phyloP scores from a whole-genome alignment of 108 stramenopile genomes.

The Asterionellopsis glacialis region DNA sequence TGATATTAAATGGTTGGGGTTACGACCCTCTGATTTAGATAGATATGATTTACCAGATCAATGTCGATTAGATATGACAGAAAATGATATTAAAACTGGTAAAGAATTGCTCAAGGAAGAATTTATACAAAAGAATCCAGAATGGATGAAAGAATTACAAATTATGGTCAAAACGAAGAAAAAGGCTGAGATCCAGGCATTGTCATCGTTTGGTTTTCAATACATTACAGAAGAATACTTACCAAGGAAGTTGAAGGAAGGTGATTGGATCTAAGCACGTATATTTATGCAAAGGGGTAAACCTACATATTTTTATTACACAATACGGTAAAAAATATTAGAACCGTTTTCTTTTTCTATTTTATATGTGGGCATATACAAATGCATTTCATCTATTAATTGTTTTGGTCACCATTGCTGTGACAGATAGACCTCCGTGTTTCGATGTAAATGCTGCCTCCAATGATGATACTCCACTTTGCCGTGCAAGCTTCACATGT shows the following conservation, averaged over 20 bases:
- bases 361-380: no score
- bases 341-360: no score
- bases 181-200: slow-evolving; percentile 97
- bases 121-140: slow-evolving; percentile 92
- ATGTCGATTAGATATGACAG: slow-evolving; percentile 96
- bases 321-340: no score
- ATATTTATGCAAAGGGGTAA: no score
- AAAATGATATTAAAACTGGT: slow-evolving; percentile 95
- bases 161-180: slow-evolving; percentile 95
- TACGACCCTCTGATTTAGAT: slow-evolving; percentile 92
- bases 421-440: slow-evolving; percentile 14
- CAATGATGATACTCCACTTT: slow-evolving; percentile 5
- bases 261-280: slow-evolving; percentile 85
- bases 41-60: slow-evolving; percentile 76
- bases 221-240: slow-evolving; percentile 94
- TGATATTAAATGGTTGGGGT: slow-evolving; percentile 95
- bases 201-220: slow-evolving; percentile 95
- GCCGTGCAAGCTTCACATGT: background rate
- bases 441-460: slow-evolving; percentile 9
- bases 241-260: slow-evolving; percentile 88
- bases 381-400: no score
- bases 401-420: background rate
- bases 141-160: slow-evolving; percentile 94
- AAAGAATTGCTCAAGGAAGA: slow-evolving; percentile 93
- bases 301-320: no score